Base-by-base conservation (phyloP, 2,329 filamentous ascomycete species). In the Esteya vermicola region DNA sequence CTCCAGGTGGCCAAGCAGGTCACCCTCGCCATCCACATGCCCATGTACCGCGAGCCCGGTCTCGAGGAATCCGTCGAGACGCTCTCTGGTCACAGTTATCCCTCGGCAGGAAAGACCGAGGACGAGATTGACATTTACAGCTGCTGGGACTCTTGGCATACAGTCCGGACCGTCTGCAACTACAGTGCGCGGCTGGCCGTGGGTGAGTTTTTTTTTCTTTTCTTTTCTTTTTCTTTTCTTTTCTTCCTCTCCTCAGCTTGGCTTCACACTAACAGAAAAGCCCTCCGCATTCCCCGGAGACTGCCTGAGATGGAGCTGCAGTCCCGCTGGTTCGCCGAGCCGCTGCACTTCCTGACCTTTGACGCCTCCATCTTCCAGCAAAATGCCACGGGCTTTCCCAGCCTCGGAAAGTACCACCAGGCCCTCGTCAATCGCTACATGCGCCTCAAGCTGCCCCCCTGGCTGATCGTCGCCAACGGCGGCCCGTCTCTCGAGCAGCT, bases 121-220 rank as follows among this genome's bases (percentile, higher is more conserved):
- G 62, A 65, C 25, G 68, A 75, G 19, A 63, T 79, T 44, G 81
- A 89, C 51, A 58, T 82, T 1, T 91, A 85, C 57, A 78, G 78
- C 39, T 71, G 79, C 3, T 98, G 93, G 93, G 88, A 96, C 59
- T 80, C 82, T 1, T 98, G 91, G 91, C 81, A 98, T 56, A 69
- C 80, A 19, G 81, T 98, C 52, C 74, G 91, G 39, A 80, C 78
- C 39, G 67, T 85, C 42, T 95, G 86, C 70, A 81, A 79, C 61
- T 96, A 98, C 60, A 81, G 80, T 58, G 62, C 71, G 42, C 75
- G 85, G 56, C 68, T 98, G 28, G 81, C 77, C 52, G 75, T 95
- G 59, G 84, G 89, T 94, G 79, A 65, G 85, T 56, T n/a, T n/a
- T n/a, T n/a, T n/a, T n/a, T n/a, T n/a, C n/a, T n/a, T n/a, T n/a